Conservation (phyloP, 2,329 filamentous ascomycete genomes). For the Periconia sp. region DNA sequence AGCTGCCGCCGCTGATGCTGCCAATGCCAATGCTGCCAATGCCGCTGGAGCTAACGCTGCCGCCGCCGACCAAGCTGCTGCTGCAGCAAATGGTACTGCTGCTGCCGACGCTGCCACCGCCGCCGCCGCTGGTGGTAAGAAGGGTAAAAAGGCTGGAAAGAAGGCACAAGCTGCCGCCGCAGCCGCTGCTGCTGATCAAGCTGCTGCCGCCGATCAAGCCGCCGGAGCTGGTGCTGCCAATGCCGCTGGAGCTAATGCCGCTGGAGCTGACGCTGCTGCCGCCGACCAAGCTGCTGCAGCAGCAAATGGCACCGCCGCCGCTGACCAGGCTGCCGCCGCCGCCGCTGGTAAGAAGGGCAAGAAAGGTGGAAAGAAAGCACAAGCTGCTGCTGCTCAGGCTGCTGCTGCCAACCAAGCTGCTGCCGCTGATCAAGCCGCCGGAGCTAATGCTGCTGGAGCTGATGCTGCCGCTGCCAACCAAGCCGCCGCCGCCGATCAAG, state of each 20-base stretch:
- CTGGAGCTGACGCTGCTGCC: neutral
- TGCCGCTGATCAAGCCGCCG: neutral
- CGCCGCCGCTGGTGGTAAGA: too few species aligned
- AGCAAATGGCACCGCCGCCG: neutral
- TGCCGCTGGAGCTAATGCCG: neutral
- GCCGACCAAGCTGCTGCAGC: slow-evolving; percentile 1
- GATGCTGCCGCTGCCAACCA: slow-evolving; percentile 2
- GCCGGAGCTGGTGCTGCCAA: too few species aligned
- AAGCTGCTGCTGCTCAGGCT: slow-evolving; percentile 9
- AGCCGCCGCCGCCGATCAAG: slow-evolving; percentile 1
- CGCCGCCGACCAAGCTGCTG: neutral
- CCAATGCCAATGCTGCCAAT: slow-evolving; percentile 15
- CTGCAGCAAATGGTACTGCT: neutral
- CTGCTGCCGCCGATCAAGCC: slow-evolving; percentile 1
- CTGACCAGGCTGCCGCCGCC: neutral
- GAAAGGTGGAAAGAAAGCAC: neutral
- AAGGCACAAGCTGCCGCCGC: slow-evolving; percentile 5
- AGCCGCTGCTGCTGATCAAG: neutral
- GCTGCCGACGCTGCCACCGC: neutral
- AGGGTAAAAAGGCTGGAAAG: neutral
- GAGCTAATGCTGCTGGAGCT: neutral
- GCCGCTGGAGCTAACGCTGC: slow-evolving; percentile 5
- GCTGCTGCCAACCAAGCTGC: slow-evolving; percentile 4
- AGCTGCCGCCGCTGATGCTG: slow-evolving; percentile 10
- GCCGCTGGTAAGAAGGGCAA: slow-evolving; percentile 4